Evolutionary conservation across 768 basidiomycete species (phyloP).

Genomic region (Hypholoma fasciculare): DNA sequence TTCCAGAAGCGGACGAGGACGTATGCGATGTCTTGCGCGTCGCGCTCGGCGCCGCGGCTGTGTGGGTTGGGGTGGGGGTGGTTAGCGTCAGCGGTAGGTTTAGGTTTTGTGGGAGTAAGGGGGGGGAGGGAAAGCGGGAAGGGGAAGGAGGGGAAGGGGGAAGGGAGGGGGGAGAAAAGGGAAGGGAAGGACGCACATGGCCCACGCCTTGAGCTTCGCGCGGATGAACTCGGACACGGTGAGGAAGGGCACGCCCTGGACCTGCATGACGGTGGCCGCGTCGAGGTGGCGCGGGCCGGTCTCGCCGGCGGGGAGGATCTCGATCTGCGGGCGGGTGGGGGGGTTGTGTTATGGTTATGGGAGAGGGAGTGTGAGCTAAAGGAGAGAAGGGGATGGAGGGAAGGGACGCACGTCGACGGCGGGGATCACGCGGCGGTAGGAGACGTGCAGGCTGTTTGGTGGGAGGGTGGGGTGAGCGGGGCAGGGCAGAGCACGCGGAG

Average conservation of each 20-base stretch:
- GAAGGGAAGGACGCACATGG: slow-evolving; percentile 53
- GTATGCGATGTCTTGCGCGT: slow-evolving; percentile 78
- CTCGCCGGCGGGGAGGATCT: slow-evolving; percentile 81
- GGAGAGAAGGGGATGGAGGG: slow-evolving; percentile 5
- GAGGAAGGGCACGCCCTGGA: slow-evolving; percentile 77
- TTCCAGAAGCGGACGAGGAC: slow-evolving; percentile 78
- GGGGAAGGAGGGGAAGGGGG: slow-evolving; percentile 15
- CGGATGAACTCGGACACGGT: slow-evolving; percentile 85
- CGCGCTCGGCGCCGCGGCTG: slow-evolving; percentile 69
- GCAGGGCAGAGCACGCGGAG: background rate
- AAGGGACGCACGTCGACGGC: slow-evolving; percentile 62
- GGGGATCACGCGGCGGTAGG: slow-evolving; percentile 76
- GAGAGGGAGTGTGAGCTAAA: too few species aligned
- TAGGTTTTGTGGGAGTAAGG: too few species aligned
- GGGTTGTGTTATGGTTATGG: background rate
- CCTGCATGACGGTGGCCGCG: slow-evolving; percentile 60
- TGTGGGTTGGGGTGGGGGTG: too few species aligned
- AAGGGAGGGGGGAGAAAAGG: slow-evolving; percentile 14
- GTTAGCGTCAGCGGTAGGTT: too few species aligned
- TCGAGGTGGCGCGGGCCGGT: slow-evolving; percentile 77
- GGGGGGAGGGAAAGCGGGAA: too few species aligned
- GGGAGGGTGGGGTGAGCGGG: background rate
- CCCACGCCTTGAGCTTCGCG: slow-evolving; percentile 83
- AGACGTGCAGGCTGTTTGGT: slow-evolving; percentile 61
- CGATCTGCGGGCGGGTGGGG: slow-evolving; percentile 50